These are phyloP conservation scores for Lyophyllum semitale DNA, from an alignment of 768 basidiomycete species.

Conservation along the genomic window DNA sequence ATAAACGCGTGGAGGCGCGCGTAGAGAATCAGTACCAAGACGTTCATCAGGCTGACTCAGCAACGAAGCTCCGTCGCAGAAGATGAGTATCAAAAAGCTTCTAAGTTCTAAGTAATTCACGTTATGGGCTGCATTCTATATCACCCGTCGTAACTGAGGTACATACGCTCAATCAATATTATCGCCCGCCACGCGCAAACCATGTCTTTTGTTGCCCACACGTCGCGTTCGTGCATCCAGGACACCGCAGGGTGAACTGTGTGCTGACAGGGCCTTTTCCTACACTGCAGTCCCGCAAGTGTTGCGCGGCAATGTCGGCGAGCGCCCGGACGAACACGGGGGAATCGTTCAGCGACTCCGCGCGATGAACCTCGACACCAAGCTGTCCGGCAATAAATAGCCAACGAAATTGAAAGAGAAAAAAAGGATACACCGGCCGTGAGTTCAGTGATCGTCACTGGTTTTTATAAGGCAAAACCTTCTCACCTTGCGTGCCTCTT, in stretches of 20 bases:
- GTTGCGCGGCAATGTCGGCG: slow-evolving; percentile 85
- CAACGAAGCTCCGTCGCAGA: neutral
- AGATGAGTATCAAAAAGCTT: neutral
- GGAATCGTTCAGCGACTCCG: slow-evolving; percentile 91
- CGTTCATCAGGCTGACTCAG: slow-evolving; percentile 14
- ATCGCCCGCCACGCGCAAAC: slow-evolving; percentile 78
- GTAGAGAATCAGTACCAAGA: slow-evolving; percentile 5
- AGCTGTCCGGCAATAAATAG: slow-evolving; percentile 48
- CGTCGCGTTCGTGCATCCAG: slow-evolving; percentile 87
- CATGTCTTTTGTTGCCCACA: slow-evolving; percentile 88
- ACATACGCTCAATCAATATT: slow-evolving; percentile 14
- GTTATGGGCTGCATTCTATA: slow-evolving; percentile 8
- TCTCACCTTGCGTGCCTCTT: slow-evolving; percentile 87
- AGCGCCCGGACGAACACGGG: slow-evolving; percentile 95
- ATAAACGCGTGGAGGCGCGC: slow-evolving; percentile 14
- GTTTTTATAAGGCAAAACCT: slow-evolving; percentile 11
- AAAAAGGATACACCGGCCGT: slow-evolving; percentile 11
- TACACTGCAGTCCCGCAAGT: slow-evolving; percentile 63
- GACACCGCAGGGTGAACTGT: slow-evolving; percentile 88
- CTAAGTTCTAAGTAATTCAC: neutral
- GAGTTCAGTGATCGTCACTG: slow-evolving; percentile 5
- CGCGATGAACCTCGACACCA: slow-evolving; percentile 87
- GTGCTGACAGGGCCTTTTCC: slow-evolving; percentile 70
- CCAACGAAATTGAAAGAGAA: neutral
- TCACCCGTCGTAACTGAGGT: slow-evolving; percentile 7